Conservation (phyloP, 2,329 filamentous ascomycete genomes). For the Byssochlamys sp. region DNA sequence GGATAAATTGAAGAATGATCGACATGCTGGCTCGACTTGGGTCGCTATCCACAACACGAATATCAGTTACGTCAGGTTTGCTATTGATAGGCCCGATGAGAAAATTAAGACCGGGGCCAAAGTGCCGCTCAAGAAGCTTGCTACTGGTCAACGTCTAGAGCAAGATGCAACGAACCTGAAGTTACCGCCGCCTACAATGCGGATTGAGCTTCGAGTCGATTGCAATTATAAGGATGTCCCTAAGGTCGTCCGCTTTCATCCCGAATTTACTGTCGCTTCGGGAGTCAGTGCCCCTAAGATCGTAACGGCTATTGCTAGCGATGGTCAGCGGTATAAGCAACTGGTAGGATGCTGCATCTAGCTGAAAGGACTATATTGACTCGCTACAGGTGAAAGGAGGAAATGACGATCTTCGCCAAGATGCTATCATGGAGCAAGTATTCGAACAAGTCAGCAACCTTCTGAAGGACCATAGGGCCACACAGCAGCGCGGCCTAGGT, state of each 20-base stretch:
- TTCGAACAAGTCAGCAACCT: slow-evolving; percentile 92
- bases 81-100: slow-evolving; percentile 41
- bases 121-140: slow-evolving; percentile 53
- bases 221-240: slow-evolving; percentile 70
- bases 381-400: slow-evolving; percentile 67
- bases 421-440: slow-evolving; percentile 98
- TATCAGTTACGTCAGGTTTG: slow-evolving; percentile 48
- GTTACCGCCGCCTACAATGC: slow-evolving; percentile 83
- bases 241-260: slow-evolving; percentile 60
- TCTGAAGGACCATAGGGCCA: slow-evolving; percentile 73
- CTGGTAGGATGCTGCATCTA: slow-evolving; percentile 44
- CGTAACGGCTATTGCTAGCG: slow-evolving; percentile 66
- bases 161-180: slow-evolving; percentile 53
- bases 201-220: slow-evolving; percentile 63
- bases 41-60: slow-evolving; percentile 63
- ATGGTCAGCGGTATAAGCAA: slow-evolving; percentile 76
- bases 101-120: slow-evolving; percentile 60
- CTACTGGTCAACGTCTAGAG: slow-evolving; percentile 54
- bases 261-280: slow-evolving; percentile 72
- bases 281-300: slow-evolving; percentile 92
- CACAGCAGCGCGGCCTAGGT: slow-evolving; percentile 75
- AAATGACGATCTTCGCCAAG: slow-evolving; percentile 89
- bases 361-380: slow-evolving; percentile 6
- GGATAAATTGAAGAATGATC: slow-evolving; percentile 47
- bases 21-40: slow-evolving; percentile 53